A percentile compares a stretch with the other conserved stretches of the same genome.
phyloP scores from a whole-genome alignment of 2,329 filamentous ascomycete species.

The Didymella glomerata region DNA sequence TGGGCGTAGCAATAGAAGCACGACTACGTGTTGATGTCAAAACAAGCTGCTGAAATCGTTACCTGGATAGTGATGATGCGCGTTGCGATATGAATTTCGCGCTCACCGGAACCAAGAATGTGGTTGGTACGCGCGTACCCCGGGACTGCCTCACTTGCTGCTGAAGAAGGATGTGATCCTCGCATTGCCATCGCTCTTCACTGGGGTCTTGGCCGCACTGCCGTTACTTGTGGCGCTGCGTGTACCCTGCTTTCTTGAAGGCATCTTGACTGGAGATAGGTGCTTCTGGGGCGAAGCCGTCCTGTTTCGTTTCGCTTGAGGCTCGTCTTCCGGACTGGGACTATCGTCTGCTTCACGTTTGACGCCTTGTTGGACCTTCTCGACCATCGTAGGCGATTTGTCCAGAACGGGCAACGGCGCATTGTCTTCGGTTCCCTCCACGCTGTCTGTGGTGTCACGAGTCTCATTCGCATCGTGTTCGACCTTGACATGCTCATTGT shows the following conservation, averaged over 20 bases:
- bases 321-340: constrained; percentile 43
- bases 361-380: constrained; percentile 45
- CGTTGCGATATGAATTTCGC: constrained; percentile 17
- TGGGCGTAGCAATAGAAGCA: not conserved
- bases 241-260: constrained; percentile 54
- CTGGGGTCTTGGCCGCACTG: constrained; percentile 54
- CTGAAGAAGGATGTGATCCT: constrained; percentile 67
- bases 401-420: constrained; percentile 58
- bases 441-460: constrained; percentile 54
- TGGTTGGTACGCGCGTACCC: constrained; percentile 14
- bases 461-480: constrained; percentile 53
- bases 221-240: constrained; percentile 67
- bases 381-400: constrained; percentile 15
- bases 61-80: not conserved
- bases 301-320: constrained; percentile 52
- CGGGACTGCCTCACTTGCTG: constrained; percentile 51
- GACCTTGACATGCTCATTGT: constrained; percentile 41
- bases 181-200: constrained; percentile 60
- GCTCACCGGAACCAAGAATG: constrained; percentile 24
- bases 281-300: constrained; percentile 33
- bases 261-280: constrained; percentile 39
- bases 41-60: not conserved
- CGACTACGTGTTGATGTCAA: not conserved
- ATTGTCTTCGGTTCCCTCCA: constrained; percentile 60
- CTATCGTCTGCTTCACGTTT: constrained; percentile 54